Evolutionary conservation across 2,329 filamentous ascomycete species (phyloP), one percentile per base, ranked within the genome.

Genomic region (Colletotrichum lentis): DNA sequence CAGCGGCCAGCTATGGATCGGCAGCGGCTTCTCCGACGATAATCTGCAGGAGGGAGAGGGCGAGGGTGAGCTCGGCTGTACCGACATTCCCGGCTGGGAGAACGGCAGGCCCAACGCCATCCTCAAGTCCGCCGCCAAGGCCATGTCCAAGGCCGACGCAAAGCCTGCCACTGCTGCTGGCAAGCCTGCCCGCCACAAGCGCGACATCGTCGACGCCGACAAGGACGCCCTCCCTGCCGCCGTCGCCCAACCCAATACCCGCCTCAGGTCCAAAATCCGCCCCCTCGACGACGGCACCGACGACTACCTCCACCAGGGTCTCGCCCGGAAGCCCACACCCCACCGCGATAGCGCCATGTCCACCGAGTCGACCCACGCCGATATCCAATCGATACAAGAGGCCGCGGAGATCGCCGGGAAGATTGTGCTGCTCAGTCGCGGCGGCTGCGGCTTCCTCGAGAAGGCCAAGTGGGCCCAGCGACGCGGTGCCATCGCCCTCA

Each of bases 401-500:
- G 90, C 90, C 61, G 94, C 95, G 24, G 95, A 98, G 77, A 98
- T 99, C 71, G 86, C 90, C 39, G 96, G 96, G 72, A 98, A 97
- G 80, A 88, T 99, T 55, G 96, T 97, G 2, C 83, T 99, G 60
- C 84, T 99, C 64, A 96, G 93, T 77, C 89, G 96, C 63, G 96
- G 96, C 66, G 96, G 95, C 8, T 99, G 96, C 78, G 96, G 96
- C 5, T 99, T 99, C 77, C 80, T 97, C 69, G 95, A 98, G 76
- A 99, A 99, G 80, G 93, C 96, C 71, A 95, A 96, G 82, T 99
- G 96, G 96, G 93, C 92, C 14, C 96, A 99, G 78, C 87, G 94
- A 69, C 88, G 96, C 75, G 96, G 96, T 27, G 96, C 91, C 22
- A 86, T 94, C 68, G 96, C 93, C 43, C 83, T 99, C 69, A 96